phyloP scores from a whole-genome alignment of 2,329 filamentous ascomycete species.

The Ciborinia camelliae region DNA sequence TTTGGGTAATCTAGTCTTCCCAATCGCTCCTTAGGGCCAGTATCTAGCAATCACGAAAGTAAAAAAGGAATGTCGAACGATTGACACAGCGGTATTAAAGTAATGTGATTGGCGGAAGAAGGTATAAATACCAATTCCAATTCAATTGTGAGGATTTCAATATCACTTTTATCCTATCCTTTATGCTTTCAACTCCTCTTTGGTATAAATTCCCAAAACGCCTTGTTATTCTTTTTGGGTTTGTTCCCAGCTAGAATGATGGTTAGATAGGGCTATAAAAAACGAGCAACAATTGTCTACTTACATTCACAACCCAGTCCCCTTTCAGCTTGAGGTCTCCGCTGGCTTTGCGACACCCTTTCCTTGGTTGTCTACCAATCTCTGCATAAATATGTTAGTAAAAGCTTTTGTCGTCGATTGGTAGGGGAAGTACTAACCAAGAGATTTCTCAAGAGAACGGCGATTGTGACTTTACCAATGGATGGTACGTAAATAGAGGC shows the following conservation, averaged over 20 bases:
- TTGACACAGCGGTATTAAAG: too few species aligned
- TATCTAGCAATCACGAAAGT: not conserved
- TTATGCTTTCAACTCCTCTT: constrained; percentile 2
- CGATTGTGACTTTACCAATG: constrained; percentile 96
- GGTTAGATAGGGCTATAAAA: not conserved
- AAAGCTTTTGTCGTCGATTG: not conserved
- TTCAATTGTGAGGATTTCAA: not conserved
- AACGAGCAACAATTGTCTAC: not conserved
- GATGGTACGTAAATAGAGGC: constrained; percentile 96
- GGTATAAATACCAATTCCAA: not conserved
- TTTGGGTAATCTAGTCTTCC: not conserved
- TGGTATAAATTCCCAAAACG: constrained; percentile 12
- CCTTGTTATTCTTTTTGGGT: not conserved
- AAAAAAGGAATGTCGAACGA: not conserved
- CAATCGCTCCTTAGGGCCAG: not conserved
- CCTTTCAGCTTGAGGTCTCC: not conserved
- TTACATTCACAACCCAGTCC: not conserved
- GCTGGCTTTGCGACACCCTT: not conserved
- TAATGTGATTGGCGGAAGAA: not conserved
- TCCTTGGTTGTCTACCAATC: constrained; percentile 16
- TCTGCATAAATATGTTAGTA: not conserved
- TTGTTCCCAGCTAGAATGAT: not conserved
- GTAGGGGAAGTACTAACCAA: constrained; percentile 43
- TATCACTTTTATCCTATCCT: not conserved
- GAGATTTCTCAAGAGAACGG: constrained; percentile 82